These are phyloP conservation scores for Teratosphaeria pseudoeucalypti DNA, from an alignment of 2,329 filamentous ascomycete species.

Conservation along the genomic window DNA sequence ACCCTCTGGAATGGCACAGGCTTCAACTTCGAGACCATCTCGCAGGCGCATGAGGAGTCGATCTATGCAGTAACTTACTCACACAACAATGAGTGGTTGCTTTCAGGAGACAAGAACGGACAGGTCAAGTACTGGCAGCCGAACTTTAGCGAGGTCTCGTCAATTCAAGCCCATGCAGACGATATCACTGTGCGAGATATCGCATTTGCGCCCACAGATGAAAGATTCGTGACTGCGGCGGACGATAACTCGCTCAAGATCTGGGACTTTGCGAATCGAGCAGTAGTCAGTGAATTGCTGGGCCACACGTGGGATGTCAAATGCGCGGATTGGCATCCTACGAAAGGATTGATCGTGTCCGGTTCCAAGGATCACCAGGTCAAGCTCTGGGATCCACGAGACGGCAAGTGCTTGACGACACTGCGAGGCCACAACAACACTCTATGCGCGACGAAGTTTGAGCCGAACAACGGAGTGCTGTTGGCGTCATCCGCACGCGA, in stretches of 20 bases:
- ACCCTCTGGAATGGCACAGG: slow-evolving; percentile 98
- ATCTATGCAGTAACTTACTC: slow-evolving; percentile 80
- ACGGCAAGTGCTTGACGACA: slow-evolving; percentile 75
- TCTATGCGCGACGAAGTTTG: slow-evolving; percentile 85
- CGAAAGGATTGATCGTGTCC: slow-evolving; percentile 85
- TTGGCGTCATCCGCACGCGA: slow-evolving; percentile 89
- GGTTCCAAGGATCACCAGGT: slow-evolving; percentile 96
- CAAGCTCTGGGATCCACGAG: slow-evolving; percentile 93
- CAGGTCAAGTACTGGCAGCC: slow-evolving; percentile 98
- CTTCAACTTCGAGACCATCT: slow-evolving; percentile 99
- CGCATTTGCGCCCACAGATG: slow-evolving; percentile 85
- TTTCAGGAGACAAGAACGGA: slow-evolving; percentile 91
- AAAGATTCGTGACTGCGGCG: slow-evolving; percentile 91
- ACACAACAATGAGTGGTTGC: slow-evolving; percentile 91
- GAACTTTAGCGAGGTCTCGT: slow-evolving; percentile 98
- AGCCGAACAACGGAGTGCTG: slow-evolving; percentile 70
- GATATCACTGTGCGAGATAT: slow-evolving; percentile 68
- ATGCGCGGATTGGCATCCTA: slow-evolving; percentile 93
- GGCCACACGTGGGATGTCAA: slow-evolving; percentile 99
- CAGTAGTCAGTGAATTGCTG: slow-evolving; percentile 70
- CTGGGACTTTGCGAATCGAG: slow-evolving; percentile 84
- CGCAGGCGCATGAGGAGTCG: slow-evolving; percentile 88
- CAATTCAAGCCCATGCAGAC: slow-evolving; percentile 80
- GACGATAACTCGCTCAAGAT: slow-evolving; percentile 92
- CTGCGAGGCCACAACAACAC: slow-evolving; percentile 96